Conservation (phyloP, 2,329 filamentous ascomycete species). For the Xylariomycetidae sp. region DNA sequence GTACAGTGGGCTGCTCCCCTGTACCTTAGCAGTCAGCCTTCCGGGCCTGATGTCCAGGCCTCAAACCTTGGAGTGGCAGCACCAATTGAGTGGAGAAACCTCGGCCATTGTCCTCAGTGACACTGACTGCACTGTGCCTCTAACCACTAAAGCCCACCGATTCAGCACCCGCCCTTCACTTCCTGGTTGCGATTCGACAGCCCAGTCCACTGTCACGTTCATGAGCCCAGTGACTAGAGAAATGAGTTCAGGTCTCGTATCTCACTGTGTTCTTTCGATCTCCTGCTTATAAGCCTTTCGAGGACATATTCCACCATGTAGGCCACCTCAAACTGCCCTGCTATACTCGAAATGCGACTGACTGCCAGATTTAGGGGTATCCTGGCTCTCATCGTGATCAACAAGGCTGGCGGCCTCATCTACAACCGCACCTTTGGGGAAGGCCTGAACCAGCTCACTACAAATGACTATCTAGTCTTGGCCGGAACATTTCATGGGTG, state of each 20-base stretch:
- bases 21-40: not conserved
- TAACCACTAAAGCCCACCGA: too few species aligned
- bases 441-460: conserved; percentile 77
- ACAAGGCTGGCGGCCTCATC: conserved; percentile 94
- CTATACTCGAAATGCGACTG: conserved; percentile 1
- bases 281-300: too few species aligned
- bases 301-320: conserved; percentile 6
- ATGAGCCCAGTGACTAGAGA: too few species aligned
- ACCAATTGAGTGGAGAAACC: not conserved
- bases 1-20: not conserved
- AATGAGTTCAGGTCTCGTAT: too few species aligned
- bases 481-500: conserved; percentile 97
- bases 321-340: not conserved
- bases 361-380: conserved; percentile 77
- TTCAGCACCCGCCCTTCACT: too few species aligned
- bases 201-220: too few species aligned
- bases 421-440: conserved; percentile 94
- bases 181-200: too few species aligned
- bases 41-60: not conserved
- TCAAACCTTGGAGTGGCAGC: too few species aligned
- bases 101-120: too few species aligned
- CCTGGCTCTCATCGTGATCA: conserved; percentile 93
- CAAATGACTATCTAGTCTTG: conserved; percentile 94
- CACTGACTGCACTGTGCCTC: too few species aligned
- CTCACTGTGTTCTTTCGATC: too few species aligned